phyloP scores from a whole-genome alignment of 1,284 basidiomycete species.

The Trichosporon asahii region DNA sequence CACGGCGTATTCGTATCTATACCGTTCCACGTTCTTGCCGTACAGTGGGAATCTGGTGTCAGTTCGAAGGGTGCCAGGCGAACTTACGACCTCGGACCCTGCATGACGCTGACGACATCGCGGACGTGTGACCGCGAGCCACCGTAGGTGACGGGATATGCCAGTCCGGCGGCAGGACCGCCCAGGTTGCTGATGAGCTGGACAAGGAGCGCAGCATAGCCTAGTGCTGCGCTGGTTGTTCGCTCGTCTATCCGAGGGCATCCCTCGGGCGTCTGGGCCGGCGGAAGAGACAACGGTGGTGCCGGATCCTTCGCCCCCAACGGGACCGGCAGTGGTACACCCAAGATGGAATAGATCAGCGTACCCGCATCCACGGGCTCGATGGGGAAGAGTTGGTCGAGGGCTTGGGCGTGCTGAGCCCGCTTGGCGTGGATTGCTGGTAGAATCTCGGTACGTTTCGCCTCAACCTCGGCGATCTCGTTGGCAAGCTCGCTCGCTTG shows the following conservation, averaged over 20 bases:
- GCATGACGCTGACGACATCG: conserved; percentile 88
- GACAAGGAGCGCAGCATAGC: conserved; percentile 79
- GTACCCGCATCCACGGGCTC: conserved; percentile 74
- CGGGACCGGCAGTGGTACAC: conserved; percentile 80
- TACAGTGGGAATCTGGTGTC: conserved; percentile 75
- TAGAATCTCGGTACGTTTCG: conserved; percentile 54
- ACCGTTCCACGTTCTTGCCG: conserved; percentile 87
- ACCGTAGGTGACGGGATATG: conserved; percentile 83
- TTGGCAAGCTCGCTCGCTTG: conserved; percentile 25
- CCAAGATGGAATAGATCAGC: conserved; percentile 77
- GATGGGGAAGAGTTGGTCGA: conserved; percentile 82
- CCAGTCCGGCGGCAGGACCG: conserved; percentile 56
- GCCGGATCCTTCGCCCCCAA: conserved; percentile 70
- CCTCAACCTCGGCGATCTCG: conserved; percentile 34
- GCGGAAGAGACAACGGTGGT: conserved; percentile 68
- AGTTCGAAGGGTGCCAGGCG: neutral
- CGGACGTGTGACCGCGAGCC: conserved; percentile 82
- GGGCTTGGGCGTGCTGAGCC: conserved; percentile 66
- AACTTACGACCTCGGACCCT: conserved; percentile 72
- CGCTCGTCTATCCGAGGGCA: conserved; percentile 69
- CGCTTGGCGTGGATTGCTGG: conserved; percentile 59
- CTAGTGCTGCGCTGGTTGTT: conserved; percentile 75
- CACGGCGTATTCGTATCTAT: conserved; percentile 96
- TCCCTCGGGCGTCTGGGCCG: conserved; percentile 53
- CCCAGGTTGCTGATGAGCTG: conserved; percentile 76